Percentiles rank a stretch among this genome's conserved stretches.
Conservation (phyloP, 2,329 filamentous ascomycete genomes). For the Dryadomyces quercus-mongolicae region DNA sequence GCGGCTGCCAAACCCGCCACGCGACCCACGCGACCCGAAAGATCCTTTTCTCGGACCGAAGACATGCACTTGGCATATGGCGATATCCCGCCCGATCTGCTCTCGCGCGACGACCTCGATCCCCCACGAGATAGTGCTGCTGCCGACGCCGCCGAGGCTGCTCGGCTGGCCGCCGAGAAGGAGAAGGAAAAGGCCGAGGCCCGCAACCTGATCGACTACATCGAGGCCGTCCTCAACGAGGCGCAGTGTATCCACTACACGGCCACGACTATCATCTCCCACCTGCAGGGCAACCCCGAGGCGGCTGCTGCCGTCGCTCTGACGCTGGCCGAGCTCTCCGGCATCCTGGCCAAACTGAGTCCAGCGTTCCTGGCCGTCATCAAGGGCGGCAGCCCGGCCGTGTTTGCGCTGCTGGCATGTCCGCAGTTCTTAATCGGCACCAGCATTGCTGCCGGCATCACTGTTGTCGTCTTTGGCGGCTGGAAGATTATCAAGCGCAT, state of each 20-base stretch:
- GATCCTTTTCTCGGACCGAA: conserved; percentile 34
- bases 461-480: conserved; percentile 86
- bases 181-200: conserved; percentile 41
- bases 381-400: conserved; percentile 71
- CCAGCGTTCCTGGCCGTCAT: conserved; percentile 65
- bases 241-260: conserved; percentile 81
- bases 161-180: conserved; percentile 27
- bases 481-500: conserved; percentile 97
- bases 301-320: conserved; percentile 89
- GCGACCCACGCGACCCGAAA: conserved; percentile 11
- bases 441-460: conserved; percentile 81
- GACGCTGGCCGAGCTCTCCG: conserved; percentile 82
- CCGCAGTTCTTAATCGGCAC: conserved; percentile 93
- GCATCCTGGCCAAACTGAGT: conserved; percentile 69
- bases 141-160: conserved; percentile 9
- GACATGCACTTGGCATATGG: conserved; percentile 93
- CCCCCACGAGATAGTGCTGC: background rate
- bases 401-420: conserved; percentile 75
- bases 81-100: conserved; percentile 59
- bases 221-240: conserved; percentile 72
- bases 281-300: conserved; percentile 60
- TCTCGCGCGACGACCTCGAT: conserved; percentile 33
- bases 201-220: conserved; percentile 51
- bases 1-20: too few species aligned
- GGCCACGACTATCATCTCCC: conserved; percentile 69